Evolutionary conservation across 2,329 filamentous ascomycete species (phyloP).

Genomic region (Fusarium torreyae): DNA sequence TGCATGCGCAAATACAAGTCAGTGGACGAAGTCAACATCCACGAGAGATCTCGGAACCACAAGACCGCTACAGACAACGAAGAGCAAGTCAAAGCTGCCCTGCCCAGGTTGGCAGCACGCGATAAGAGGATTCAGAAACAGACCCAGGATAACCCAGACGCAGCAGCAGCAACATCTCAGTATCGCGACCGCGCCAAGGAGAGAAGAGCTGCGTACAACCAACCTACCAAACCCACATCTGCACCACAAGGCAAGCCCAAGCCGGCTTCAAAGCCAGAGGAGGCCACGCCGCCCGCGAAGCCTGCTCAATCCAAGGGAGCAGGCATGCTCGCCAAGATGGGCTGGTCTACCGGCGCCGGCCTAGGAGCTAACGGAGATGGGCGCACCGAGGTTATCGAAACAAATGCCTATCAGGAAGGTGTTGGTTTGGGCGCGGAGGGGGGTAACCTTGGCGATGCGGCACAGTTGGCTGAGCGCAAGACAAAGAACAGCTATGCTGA

Average conservation of each 20-base stretch:
- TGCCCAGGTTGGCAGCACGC: conserved; percentile 57
- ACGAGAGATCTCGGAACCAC: conserved; percentile 61
- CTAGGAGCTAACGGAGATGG: conserved; percentile 75
- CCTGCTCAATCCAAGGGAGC: conserved; percentile 73
- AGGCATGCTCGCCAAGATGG: conserved; percentile 80
- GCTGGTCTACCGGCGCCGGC: conserved; percentile 76
- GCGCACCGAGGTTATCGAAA: conserved; percentile 74
- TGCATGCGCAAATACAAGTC: conserved; percentile 65
- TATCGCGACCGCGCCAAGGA: conserved; percentile 80
- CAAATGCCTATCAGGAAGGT: conserved; percentile 76
- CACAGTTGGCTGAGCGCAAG: conserved; percentile 72
- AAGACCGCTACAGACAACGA: conserved; percentile 58
- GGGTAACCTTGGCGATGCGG: conserved; percentile 78
- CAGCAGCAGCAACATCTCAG: conserved; percentile 51
- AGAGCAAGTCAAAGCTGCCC: conserved; percentile 65
- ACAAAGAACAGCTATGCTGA: conserved; percentile 73
- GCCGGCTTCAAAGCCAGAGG: conserved; percentile 38
- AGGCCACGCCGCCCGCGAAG: conserved; percentile 39
- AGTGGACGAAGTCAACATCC: conserved; percentile 59
- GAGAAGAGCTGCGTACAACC: conserved; percentile 73
- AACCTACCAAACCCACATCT: conserved; percentile 67
- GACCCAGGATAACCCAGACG: conserved; percentile 46
- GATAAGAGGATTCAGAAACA: conserved; percentile 57
- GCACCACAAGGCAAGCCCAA: conserved; percentile 57
- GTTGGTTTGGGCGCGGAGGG: conserved; percentile 80